phyloP scores from a whole-genome alignment of 345 rosid species.

The Brassica incana region DNA sequence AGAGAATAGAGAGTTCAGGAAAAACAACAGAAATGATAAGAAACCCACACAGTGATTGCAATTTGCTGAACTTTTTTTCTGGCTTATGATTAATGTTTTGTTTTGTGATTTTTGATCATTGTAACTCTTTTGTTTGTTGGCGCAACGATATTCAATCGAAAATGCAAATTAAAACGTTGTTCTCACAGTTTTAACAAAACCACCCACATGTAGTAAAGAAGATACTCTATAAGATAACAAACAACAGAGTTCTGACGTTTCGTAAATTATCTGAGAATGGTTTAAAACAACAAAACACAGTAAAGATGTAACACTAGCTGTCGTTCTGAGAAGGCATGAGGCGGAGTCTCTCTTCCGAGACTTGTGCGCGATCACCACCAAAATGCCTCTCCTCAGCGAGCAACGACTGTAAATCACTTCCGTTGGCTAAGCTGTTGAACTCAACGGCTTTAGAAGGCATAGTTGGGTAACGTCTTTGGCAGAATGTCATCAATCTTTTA shows the following conservation, averaged over 20 bases:
- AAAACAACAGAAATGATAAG: slow-evolving; percentile 82
- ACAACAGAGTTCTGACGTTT: slow-evolving; percentile 12
- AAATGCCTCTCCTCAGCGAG: slow-evolving; percentile 69
- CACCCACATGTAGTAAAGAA: not conserved
- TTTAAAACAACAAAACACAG: not conserved
- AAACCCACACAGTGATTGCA: slow-evolving; percentile 48
- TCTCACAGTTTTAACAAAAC: not conserved
- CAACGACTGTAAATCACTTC: slow-evolving; percentile 85
- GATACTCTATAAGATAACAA: not conserved
- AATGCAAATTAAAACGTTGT: not conserved
- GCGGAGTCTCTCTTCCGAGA: slow-evolving; percentile 60
- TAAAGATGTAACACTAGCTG: slow-evolving; percentile 34
- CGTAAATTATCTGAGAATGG: not conserved
- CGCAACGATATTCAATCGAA: not conserved
- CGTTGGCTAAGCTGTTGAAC: slow-evolving; percentile 97
- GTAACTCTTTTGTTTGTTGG: not conserved
- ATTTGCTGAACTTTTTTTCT: not conserved
- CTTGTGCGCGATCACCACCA: slow-evolving; percentile 42
- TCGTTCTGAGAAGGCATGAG: slow-evolving; percentile 72
- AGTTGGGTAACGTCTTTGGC: slow-evolving; percentile 89
- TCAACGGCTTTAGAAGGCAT: slow-evolving; percentile 95
- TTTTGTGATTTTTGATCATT: not conserved
- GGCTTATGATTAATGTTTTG: not conserved
- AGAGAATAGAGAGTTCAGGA: slow-evolving; percentile 76
- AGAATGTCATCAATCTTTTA: slow-evolving; percentile 94